These are phyloP conservation scores for Cytospora mali DNA, from an alignment of 2,329 filamentous ascomycete species.

Conservation along the genomic window DNA sequence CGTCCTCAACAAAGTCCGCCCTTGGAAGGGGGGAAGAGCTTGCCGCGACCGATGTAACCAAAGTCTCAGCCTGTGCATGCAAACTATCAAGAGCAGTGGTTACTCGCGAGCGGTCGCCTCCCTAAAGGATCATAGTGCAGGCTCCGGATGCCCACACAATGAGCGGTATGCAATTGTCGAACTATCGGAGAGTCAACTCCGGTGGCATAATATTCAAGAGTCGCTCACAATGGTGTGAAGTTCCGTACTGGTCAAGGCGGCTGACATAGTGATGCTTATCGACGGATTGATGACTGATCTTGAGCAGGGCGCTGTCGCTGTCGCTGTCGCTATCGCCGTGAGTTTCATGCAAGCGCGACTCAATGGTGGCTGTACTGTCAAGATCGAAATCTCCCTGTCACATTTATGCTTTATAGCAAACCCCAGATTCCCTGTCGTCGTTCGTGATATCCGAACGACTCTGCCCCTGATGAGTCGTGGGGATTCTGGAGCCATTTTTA, in stretches of 20 bases:
- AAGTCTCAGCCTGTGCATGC: not conserved
- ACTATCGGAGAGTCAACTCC: not conserved
- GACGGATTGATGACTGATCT: not conserved
- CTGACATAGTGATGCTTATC: not conserved
- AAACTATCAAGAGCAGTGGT: not conserved
- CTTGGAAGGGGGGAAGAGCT: not conserved
- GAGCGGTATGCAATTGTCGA: not conserved
- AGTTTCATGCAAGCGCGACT: slow-evolving; percentile 11
- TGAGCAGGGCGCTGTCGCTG: slow-evolving; percentile 6
- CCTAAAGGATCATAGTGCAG: not conserved
- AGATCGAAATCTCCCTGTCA: slow-evolving; percentile 4
- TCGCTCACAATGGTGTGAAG: not conserved
- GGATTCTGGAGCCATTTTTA: not conserved
- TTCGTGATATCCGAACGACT: not conserved
- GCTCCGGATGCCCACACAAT: not conserved
- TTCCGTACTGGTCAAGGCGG: not conserved
- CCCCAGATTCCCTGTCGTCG: not conserved
- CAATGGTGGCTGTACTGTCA: slow-evolving; percentile 12
- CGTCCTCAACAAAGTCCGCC: not conserved
- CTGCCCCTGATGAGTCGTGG: not conserved
- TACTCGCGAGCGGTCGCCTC: not conserved
- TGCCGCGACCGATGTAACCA: not conserved
- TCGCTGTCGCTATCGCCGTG: slow-evolving; percentile 14
- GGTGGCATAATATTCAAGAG: not conserved
- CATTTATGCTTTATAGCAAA: slow-evolving; percentile 11